Percentiles rank a stretch among this genome's conserved stretches.
Evolutionary conservation across 2,329 filamentous ascomycete genomes (phyloP).

Genomic region (Hysterium pulicare): DNA sequence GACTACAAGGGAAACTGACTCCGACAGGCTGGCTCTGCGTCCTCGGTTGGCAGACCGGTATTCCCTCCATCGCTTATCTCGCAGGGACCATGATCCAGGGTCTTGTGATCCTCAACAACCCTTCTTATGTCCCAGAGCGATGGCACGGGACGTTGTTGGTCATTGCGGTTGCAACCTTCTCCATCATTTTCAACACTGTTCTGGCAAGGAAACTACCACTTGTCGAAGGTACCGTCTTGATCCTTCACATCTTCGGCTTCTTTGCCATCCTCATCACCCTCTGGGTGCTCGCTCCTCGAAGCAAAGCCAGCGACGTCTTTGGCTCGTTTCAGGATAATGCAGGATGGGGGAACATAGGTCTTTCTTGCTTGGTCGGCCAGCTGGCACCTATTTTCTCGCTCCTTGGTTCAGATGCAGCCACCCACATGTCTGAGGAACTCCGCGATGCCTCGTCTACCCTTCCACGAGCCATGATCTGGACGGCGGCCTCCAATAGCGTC

Average conservation of each 20-base stretch:
- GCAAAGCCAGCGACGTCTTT: conserved; percentile 4
- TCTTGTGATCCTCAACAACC: conserved; percentile 11
- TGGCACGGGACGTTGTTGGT: conserved; percentile 48
- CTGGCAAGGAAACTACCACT: conserved; percentile 39
- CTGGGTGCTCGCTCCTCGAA: conserved; percentile 2
- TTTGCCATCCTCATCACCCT: conserved; percentile 40
- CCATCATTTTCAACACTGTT: conserved; percentile 39
- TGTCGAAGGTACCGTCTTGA: conserved; percentile 42
- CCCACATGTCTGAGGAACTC: conserved; percentile 34
- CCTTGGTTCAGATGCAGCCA: conserved; percentile 33
- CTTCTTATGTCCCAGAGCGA: conserved; percentile 26
- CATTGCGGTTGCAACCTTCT: conserved; percentile 36
- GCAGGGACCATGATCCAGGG: conserved; percentile 9
- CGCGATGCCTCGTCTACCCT: conserved; percentile 21
- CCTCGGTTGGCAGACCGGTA: conserved; percentile 12
- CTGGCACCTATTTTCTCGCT: conserved; percentile 29
- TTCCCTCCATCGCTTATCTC: conserved; percentile 11
- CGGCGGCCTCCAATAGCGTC: conserved; percentile 22
- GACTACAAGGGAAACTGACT: background rate
- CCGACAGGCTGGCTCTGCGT: conserved; percentile 12
- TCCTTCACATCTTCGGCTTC: conserved; percentile 46
- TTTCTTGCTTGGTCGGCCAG: conserved; percentile 42
- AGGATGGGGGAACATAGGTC: conserved; percentile 36
- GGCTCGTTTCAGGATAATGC: conserved; percentile 1
- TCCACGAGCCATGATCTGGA: conserved; percentile 32